phyloP scores from a whole-genome alignment of 129 eudicot genomes.

The Gnaphalium uliginosum region DNA sequence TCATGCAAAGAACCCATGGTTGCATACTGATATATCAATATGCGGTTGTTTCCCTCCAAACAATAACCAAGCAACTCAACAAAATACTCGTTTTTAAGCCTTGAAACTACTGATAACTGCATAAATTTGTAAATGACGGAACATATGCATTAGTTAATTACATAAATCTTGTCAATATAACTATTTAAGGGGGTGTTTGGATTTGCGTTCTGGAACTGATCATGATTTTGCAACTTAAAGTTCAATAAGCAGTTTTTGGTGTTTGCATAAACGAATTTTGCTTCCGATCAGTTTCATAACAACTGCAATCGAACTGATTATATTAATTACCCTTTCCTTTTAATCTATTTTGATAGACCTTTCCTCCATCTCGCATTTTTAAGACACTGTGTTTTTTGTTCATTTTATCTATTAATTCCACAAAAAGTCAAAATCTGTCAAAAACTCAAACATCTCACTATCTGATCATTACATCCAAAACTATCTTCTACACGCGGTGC shows the following conservation, averaged over 20 bases:
- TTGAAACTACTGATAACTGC: conserved; percentile 79
- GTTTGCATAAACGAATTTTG: neutral
- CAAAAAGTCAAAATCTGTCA: neutral
- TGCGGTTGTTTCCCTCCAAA: conserved; percentile 70
- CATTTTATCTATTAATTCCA: neutral
- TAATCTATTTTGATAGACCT: neutral
- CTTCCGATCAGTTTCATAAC: neutral
- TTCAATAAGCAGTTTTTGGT: no score
- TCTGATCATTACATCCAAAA: neutral
- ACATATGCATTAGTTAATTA: conserved; percentile 17
- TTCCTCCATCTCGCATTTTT: neutral
- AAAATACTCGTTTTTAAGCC: conserved; percentile 77
- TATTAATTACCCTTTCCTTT: neutral
- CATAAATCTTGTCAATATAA: conserved; percentile 1
- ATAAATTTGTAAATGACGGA: conserved; percentile 19
- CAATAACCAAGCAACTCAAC: conserved; percentile 74
- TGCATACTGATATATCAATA: conserved; percentile 84
- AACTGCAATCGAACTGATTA: no score
- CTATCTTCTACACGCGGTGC: neutral
- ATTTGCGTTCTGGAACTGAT: neutral
- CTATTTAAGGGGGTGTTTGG: neutral
- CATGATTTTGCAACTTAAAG: neutral
- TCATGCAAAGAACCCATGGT: conserved; percentile 93
- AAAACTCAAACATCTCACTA: neutral
- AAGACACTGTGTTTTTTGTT: neutral